Conservation (phyloP, 371 early-diverging fungal genomes). For the Syncephalastrum racemosum region DNA sequence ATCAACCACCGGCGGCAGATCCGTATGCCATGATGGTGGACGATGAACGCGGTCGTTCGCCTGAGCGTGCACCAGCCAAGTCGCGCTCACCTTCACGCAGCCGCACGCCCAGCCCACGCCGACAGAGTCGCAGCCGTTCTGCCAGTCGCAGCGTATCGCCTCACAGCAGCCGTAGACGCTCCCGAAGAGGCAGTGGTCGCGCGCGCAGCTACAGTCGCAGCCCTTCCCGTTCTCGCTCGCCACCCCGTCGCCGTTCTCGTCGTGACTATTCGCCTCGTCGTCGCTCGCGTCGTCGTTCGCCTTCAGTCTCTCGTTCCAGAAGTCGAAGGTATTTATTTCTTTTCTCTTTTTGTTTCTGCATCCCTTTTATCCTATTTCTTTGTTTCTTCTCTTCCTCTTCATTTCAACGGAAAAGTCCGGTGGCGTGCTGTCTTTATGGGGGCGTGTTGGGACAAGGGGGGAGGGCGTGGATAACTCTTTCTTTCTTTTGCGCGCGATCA, state of each 20-base stretch:
- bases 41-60: conserved; percentile 3
- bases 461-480: background rate
- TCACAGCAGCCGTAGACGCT: conserved; percentile 16
- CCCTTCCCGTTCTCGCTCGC: conserved; percentile 36
- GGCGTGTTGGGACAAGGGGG: conserved; percentile 9
- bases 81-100: conserved; percentile 30
- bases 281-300: conserved; percentile 32
- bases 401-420: conserved; percentile 5
- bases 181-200: conserved; percentile 19
- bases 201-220: conserved; percentile 20
- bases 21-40: no score
- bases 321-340: conserved; percentile 18
- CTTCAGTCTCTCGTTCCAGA: conserved; percentile 32
- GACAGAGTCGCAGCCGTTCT: conserved; percentile 7
- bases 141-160: conserved; percentile 23
- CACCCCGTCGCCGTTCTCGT: conserved; percentile 24
- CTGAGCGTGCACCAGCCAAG: conserved; percentile 13
- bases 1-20: no score
- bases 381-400: background rate
- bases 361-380: background rate
- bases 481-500: conserved; percentile 8
- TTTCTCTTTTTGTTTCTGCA: background rate
- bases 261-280: conserved; percentile 22
- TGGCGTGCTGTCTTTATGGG: background rate
- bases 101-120: conserved; percentile 5